Conservation (phyloP, 2,329 filamentous ascomycete genomes). For the Cordyceps javanica region DNA sequence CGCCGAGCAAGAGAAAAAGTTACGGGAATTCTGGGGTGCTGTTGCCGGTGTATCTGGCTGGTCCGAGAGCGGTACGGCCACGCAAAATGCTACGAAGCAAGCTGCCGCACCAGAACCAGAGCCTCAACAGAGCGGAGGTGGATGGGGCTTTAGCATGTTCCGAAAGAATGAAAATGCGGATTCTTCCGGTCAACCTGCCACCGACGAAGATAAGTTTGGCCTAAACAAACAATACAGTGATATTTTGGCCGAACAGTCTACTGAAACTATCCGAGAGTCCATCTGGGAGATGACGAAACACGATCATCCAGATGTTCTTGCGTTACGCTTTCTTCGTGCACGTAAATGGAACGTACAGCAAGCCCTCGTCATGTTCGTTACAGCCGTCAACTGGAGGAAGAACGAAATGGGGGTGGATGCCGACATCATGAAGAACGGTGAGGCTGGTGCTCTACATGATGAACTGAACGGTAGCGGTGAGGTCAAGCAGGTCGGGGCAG, state of each 20-base stretch:
- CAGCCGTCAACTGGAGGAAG: conserved; percentile 86
- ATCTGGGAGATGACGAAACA: conserved; percentile 96
- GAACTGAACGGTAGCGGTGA: conserved; percentile 50
- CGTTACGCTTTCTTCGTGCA: conserved; percentile 79
- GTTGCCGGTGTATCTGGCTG: conserved; percentile 73
- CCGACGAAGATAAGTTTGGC: conserved; percentile 84
- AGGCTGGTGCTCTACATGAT: conserved; percentile 57
- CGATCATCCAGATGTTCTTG: conserved; percentile 81
- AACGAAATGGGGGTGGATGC: conserved; percentile 82
- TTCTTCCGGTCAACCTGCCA: conserved; percentile 35
- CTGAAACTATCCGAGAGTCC: conserved; percentile 70
- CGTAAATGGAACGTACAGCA: conserved; percentile 94
- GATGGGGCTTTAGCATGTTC: conserved; percentile 66
- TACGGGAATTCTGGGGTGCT: conserved; percentile 78
- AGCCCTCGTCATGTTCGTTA: conserved; percentile 88
- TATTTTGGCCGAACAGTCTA: conserved; percentile 67
- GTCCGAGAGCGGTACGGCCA: conserved; percentile 20
- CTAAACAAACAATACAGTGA: conserved; percentile 82
- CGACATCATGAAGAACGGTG: conserved; percentile 74
- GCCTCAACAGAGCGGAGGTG: conserved; percentile 54
- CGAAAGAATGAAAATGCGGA: conserved; percentile 49
- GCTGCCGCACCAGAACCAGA: conserved; percentile 22
- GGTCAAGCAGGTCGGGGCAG: conserved; percentile 61
- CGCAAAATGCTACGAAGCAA: conserved; percentile 25
- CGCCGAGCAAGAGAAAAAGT: conserved; percentile 79